phyloP scores from a whole-genome alignment of 164 flowering plant species.

The Cinnamomum chago region DNA sequence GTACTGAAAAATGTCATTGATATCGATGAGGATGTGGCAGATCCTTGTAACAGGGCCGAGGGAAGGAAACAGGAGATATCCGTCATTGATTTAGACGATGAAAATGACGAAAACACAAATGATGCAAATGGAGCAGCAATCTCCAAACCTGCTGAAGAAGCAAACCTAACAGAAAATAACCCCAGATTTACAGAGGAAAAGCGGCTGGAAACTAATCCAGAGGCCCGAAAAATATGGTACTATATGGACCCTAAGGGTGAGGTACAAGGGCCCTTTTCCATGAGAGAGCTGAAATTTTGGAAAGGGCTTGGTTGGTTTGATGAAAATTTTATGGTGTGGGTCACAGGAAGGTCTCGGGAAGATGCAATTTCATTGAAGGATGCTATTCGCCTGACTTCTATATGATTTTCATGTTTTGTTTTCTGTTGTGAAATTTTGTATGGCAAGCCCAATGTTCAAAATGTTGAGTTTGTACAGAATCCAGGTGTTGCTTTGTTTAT shows the following conservation, averaged over 20 bases:
- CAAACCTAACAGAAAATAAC: background rate
- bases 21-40: background rate
- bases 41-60: background rate
- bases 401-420: background rate
- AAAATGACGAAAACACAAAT: background rate
- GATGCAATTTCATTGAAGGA: conserved; percentile 6
- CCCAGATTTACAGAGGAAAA: background rate
- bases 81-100: conserved; percentile 3
- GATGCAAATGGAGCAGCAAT: background rate
- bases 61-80: background rate
- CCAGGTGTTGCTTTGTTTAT: background rate
- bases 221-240: background rate
- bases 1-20: background rate
- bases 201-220: background rate
- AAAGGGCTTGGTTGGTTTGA: background rate
- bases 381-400: background rate
- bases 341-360: background rate
- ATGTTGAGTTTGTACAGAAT: background rate
- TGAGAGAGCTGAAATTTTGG: conserved; percentile 3
- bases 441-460: background rate
- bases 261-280: conserved; percentile 10
- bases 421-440: background rate
- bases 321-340: conserved; percentile 10
- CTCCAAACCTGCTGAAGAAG: background rate
- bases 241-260: conserved; percentile 5